Conservation (phyloP, 2,329 filamentous ascomycete species). For the Ophiostoma sp. region DNA sequence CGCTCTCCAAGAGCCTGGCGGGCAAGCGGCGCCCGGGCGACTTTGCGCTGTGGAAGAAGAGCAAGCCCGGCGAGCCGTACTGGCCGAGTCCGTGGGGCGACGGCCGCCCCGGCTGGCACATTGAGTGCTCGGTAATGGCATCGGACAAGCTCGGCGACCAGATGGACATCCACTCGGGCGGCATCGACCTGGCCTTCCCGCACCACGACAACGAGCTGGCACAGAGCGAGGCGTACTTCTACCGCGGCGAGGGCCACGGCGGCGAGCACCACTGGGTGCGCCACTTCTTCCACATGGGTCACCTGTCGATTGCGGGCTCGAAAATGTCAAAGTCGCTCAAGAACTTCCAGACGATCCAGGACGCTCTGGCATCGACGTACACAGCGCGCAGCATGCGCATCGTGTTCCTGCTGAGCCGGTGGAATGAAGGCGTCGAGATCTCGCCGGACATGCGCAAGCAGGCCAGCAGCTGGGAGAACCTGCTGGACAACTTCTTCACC, state of each 20-base stretch:
- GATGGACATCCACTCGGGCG: conserved; percentile 67
- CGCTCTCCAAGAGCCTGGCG: conserved; percentile 50
- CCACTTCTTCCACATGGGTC: conserved; percentile 71
- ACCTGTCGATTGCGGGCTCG: conserved; percentile 42
- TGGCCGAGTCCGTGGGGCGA: conserved; percentile 64
- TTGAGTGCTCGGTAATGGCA: conserved; percentile 70
- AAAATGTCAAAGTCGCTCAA: conserved; percentile 72
- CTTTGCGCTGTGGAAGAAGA: conserved; percentile 64
- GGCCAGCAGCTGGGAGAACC: conserved; percentile 54
- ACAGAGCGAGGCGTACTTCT: conserved; percentile 66
- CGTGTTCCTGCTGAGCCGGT: conserved; percentile 62
- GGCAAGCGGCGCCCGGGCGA: conserved; percentile 60
- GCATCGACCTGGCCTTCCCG: conserved; percentile 54
- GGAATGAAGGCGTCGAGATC: conserved; percentile 66
- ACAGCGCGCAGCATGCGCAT: conserved; percentile 61
- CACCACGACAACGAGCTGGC: conserved; percentile 61
- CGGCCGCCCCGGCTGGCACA: conserved; percentile 67
- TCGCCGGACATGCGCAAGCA: conserved; percentile 58
- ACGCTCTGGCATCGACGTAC: conserved; percentile 57
- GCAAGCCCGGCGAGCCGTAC: conserved; percentile 42
- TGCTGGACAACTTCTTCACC: conserved; percentile 27
- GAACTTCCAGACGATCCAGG: conserved; percentile 67
- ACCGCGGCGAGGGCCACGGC: conserved; percentile 32
- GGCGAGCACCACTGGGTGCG: conserved; percentile 53
- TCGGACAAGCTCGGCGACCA: conserved; percentile 58